Evolutionary conservation across 1,284 basidiomycete species (phyloP).

Genomic region (Cerrena zonata): DNA sequence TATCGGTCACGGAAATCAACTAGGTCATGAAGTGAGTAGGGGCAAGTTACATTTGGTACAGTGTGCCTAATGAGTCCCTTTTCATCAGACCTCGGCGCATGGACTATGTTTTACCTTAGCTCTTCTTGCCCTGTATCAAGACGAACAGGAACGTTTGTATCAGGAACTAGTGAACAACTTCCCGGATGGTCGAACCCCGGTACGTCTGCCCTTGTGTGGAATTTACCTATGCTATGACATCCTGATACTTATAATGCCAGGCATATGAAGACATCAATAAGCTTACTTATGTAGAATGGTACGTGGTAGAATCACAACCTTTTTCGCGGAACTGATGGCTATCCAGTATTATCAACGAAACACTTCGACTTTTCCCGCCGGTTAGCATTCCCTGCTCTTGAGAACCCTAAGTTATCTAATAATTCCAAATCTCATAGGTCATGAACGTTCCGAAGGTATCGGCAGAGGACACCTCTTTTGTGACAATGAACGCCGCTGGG

Average conservation of each 20-base stretch:
- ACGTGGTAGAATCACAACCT: background rate
- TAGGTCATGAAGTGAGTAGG: conserved; percentile 46
- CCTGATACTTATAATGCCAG: no score
- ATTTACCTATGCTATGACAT: no score
- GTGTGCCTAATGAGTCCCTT: no score
- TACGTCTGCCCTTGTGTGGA: conserved; percentile 19
- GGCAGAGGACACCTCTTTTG: conserved; percentile 42
- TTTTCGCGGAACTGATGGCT: background rate
- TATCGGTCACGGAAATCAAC: no score
- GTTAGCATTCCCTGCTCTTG: background rate
- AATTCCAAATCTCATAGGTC: background rate
- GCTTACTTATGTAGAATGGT: background rate
- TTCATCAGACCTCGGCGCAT: conserved; percentile 38
- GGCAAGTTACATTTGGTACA: no score
- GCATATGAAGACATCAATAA: conserved; percentile 7
- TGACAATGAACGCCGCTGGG: conserved; percentile 33
- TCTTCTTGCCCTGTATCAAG: conserved; percentile 44
- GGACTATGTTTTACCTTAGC: conserved; percentile 52
- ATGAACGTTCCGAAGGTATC: conserved; percentile 43
- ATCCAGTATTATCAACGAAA: conserved; percentile 51
- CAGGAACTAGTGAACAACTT: conserved; percentile 41
- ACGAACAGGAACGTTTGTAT: conserved; percentile 53
- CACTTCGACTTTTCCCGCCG: conserved; percentile 54
- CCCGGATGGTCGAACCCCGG: conserved; percentile 38
- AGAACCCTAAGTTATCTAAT: background rate